These are phyloP conservation scores for Thuja plicata DNA, from an alignment of 83 land plant species.

Conservation along the genomic window DNA sequence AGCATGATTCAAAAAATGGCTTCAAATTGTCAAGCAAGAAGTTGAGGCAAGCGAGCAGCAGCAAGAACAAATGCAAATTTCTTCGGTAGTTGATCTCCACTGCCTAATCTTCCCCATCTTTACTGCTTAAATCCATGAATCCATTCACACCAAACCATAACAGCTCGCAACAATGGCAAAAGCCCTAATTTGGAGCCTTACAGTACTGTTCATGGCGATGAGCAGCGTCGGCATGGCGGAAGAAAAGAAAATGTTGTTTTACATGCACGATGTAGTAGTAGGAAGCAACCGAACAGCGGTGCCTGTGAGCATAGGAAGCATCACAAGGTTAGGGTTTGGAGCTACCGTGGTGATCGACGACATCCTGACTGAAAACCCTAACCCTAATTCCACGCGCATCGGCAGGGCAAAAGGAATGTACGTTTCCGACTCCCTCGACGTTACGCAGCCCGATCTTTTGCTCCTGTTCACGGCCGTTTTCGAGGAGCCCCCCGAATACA, in stretches of 20 bases:
- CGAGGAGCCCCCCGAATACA: constrained; percentile 8
- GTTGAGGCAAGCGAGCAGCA: background rate
- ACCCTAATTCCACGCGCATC: background rate
- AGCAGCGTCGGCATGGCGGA: background rate
- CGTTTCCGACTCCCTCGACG: constrained; percentile 15
- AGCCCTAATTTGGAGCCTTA: background rate
- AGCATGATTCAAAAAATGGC: no score
- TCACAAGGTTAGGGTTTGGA: background rate
- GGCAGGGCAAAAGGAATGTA: constrained; percentile 29
- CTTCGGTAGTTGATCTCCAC: no score
- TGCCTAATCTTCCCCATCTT: background rate
- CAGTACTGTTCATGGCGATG: background rate
- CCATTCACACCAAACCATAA: background rate
- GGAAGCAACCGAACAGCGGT: constrained; percentile 18
- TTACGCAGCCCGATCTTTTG: background rate
- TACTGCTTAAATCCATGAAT: background rate
- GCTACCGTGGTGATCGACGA: constrained; percentile 6
- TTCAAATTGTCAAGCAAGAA: background rate
- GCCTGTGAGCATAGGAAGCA: background rate
- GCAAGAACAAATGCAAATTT: background rate
- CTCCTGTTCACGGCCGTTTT: constrained; percentile 17
- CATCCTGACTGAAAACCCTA: background rate
- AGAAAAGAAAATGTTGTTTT: background rate
- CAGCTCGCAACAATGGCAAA: background rate
- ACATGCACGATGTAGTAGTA: constrained; percentile 22